phyloP scores from a whole-genome alignment of 441 rosid genomes.

The Iberis amara region DNA sequence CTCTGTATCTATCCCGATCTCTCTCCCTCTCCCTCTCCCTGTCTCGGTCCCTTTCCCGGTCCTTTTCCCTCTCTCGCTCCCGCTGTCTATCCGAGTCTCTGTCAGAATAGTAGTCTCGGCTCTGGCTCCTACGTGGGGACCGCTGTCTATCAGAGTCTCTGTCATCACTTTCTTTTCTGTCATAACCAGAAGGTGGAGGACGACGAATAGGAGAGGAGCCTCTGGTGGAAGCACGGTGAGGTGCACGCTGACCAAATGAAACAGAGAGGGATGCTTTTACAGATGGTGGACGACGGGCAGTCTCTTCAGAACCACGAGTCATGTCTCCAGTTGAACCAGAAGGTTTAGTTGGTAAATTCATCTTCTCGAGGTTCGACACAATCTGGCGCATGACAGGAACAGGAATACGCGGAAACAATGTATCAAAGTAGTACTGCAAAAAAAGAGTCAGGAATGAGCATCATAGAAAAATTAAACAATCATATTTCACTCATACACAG shows the following conservation, averaged over 20 bases:
- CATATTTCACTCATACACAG: not conserved
- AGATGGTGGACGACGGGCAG: constrained; percentile 98
- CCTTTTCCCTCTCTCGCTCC: constrained; percentile 33
- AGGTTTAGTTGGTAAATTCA: constrained; percentile 77
- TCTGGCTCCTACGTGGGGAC: constrained; percentile 69
- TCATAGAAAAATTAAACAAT: not conserved
- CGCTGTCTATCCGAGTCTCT: constrained; percentile 47
- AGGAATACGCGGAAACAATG: constrained; percentile 93
- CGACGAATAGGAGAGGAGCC: constrained; percentile 97
- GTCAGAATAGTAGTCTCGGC: constrained; percentile 63
- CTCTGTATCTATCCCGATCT: constrained; percentile 38
- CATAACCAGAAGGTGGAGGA: constrained; percentile 58
- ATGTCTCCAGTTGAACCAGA: constrained; percentile 82
- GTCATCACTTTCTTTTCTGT: constrained; percentile 42
- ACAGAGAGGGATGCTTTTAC: constrained; percentile 99
- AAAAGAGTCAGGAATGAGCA: no score
- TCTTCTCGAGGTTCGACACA: constrained; percentile 75
- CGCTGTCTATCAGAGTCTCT: no score
- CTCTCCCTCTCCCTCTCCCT: constrained; percentile 25
- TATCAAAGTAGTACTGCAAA: constrained; percentile 92
- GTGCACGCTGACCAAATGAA: constrained; percentile 98
- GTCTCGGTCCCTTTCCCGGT: constrained; percentile 26
- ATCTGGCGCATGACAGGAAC: constrained; percentile 89
- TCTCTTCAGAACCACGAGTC: constrained; percentile 88
- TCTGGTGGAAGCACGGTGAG: constrained; percentile 97